Base-by-base conservation (phyloP, 805 yeast genomes). In the Yamadazyma phyllophila region DNA sequence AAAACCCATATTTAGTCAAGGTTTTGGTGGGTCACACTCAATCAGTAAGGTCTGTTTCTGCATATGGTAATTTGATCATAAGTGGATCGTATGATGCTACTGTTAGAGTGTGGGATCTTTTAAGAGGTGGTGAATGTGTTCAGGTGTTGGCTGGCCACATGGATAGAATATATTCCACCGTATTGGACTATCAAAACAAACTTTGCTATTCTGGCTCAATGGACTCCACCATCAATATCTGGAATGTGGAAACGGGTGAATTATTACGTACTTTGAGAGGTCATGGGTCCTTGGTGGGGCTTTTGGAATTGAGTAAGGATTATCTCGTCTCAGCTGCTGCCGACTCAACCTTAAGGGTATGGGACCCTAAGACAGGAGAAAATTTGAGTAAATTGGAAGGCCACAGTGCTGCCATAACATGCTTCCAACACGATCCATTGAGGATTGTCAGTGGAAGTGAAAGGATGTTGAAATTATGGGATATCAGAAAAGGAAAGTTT, bases 311-410 rank as follows among this genome's bases (percentile, higher is more conserved):
- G 7, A 82, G 89, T 5, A 82, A 85, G 20, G 81, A 84, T 30
- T 82, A 81, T 39, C 71, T 94, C 10, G 96, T 92, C 1, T 85
- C 96, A 37, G 99, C 97, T 0, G 98, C 97, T 2, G 98, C 98
- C 0, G 99, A 94, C 63, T 81, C 94, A 2, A 84, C 97, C 0
- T 73, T 94, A 35, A 76, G 97, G 42, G 84, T 92, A 1, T 94
- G 99, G 99, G 86, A 94, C 59, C 94, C 97, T 1, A 80, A 80
- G 24, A 78, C 83, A 7, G 90, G 88, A 26, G 76, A 76, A 15
- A 80, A 87, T 35, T 70, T 73, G 41, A 80, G 80, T 58, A 80
- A 85, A 40, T 77, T 90, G 47, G 84, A 86, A 54, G 96, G 96
- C 27, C 92, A 90, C 63, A 78, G 82, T 24, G 80, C 82, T 11